Base-by-base conservation (phyloP, 805 yeast species). In the Myxozyma lipomycoides region DNA sequence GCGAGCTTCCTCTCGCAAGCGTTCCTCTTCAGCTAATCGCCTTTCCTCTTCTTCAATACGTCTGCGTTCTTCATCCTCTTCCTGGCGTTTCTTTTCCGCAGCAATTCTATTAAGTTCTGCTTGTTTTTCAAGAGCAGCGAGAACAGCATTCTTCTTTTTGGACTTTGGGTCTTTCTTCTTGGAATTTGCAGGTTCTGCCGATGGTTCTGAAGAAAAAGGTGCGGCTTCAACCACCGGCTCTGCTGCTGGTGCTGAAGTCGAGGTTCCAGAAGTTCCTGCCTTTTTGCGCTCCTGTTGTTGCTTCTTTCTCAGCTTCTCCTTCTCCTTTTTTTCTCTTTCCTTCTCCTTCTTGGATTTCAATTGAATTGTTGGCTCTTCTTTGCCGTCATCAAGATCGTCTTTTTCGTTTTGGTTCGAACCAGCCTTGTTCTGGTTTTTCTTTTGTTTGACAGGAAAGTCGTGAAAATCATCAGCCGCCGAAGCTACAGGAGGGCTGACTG, bases 121-220 rank as follows among this genome's bases (percentile, higher is more conserved):
- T 75, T 89, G 97, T 66, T 82, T 83, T 70, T 78, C 90, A 67
- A 91, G 78, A 42, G 95, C 95, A 44, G 97, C 95, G 64, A 91
- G 76, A 64, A 91, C 95, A 25, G 95, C 95, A 51, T 90, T 89
- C 43, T 81, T 83, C 71, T 87, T 90, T 74, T 88, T 88, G 55
- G 80, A 82, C 53, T 78, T 80, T 64, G 81, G 80, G 43, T 72
- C 61, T 17, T 48, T 45, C 39, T 44, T 51, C 17, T 70, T 28
- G 23, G 67, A 65, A 22, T 67, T 60, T 15, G 73, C 61, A 19
- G 68, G 25, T 17, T 55, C 22, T 49, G 48, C 59, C 35, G 62
- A 64, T 10, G 75, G 59, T 38, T 74, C 69, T 28, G 72, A 68
- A 17, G 70, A 67, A 30, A 72, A 71, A 7, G 66, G 63, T 15